Evolutionary conservation across 2,329 filamentous ascomycete genomes (phyloP), one percentile per base, ranked within the genome.

Genomic region (Stagonosporopsis chrysanthemi): DNA sequence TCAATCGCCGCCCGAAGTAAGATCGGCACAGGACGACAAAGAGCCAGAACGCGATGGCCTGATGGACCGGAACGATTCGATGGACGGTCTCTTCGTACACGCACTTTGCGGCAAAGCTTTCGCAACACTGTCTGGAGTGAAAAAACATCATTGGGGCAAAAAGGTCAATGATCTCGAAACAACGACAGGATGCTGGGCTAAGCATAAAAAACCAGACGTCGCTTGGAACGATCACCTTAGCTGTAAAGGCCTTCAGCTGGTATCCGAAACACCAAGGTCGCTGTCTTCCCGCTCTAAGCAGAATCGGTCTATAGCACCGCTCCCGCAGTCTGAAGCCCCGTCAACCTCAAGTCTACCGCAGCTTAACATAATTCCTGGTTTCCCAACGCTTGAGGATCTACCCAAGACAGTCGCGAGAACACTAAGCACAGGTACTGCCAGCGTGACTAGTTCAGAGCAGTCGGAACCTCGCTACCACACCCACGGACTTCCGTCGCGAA

Each of bases 71-170:
- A 36, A n/a, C 14, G 43, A 22, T 11, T 35, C 40, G 11, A 17
- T n/a, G n/a, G 31, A 36, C 15, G 52, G 53, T 0, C 48, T 28
- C 1, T 75, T 60, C 56, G 56, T 75, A 2, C 72, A 76, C 43
- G 49, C 43, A 15, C 58, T 76, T 9, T 76, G 72, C 35, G 72
- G 72, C 4, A 71, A 64, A 42, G 53, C 48, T 2, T 76, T 75
- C 26, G 19, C 50, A 1, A 65, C 52, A 9, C 62, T 66, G 7
- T 62, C 55, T 1, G 64, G 49, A n/a, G 71, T 74, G 17, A 75
- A 70, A 55, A 74, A 74, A 35, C 72, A 75, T 48, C 73, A 75
- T 41, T 76, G 71, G 67, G 72, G 72, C 15, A 57, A 47, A 6
- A 69, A 65, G 22, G 31, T 48, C 1, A 59, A 69, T 14, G 60